These are phyloP conservation scores for Royoungia palumana DNA, from an alignment of 768 basidiomycete genomes.

Conservation along the genomic window DNA sequence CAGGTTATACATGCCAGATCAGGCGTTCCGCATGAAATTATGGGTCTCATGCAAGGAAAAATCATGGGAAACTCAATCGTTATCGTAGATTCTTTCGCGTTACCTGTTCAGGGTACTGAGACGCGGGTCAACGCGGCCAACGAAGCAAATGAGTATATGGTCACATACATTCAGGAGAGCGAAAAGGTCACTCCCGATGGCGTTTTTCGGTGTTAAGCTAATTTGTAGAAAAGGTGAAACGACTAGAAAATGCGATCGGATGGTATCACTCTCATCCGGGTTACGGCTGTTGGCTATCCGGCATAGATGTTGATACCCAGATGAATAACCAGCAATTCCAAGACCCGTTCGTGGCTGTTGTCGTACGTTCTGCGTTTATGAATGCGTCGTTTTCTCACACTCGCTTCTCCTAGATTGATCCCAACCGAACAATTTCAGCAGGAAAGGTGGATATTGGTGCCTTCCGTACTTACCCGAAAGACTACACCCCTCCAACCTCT, in stretches of 20 bases:
- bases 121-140: constrained; percentile 95
- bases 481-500: constrained; percentile 77
- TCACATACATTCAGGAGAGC: constrained; percentile 80
- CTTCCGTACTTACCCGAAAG: constrained; percentile 96
- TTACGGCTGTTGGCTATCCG: constrained; percentile 98
- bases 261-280: constrained; percentile 99
- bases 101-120: constrained; percentile 97
- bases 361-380: constrained; percentile 50
- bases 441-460: constrained; percentile 99
- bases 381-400: not conserved
- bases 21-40: constrained; percentile 96
- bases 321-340: constrained; percentile 91
- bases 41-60: constrained; percentile 99
- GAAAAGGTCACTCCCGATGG: constrained; percentile 55
- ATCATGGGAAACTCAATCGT: constrained; percentile 74
- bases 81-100: constrained; percentile 94
- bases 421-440: constrained; percentile 96
- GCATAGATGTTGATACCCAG: constrained; percentile 98
- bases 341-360: constrained; percentile 96
- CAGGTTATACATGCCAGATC: constrained; percentile 98
- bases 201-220: not conserved
- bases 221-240: constrained; percentile 55
- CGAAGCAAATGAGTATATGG: constrained; percentile 99
- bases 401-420: constrained; percentile 69
- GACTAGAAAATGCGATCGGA: constrained; percentile 86